Conservation (phyloP, 352 stramenopile species). For the Globisporangium nunn region DNA sequence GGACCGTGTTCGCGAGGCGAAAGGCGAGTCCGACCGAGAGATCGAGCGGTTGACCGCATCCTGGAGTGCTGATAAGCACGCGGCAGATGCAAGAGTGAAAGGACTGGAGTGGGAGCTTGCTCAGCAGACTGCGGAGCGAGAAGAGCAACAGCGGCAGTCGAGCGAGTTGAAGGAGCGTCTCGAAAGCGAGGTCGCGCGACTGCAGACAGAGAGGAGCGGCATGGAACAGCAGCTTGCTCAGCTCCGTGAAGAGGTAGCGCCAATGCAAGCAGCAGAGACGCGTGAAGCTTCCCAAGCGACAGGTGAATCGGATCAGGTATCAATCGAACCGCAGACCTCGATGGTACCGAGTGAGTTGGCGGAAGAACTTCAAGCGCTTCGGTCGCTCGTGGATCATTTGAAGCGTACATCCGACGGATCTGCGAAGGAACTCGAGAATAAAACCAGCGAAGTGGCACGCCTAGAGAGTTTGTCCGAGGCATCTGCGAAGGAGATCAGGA, state of each 20-base stretch:
- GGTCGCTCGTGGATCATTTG: no score
- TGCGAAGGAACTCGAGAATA: no score
- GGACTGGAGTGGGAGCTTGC: conserved; percentile 48
- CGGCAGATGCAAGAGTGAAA: not conserved
- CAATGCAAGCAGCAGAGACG: no score
- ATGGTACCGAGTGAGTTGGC: not conserved
- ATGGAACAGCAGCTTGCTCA: not conserved
- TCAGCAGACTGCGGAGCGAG: conserved; percentile 42
- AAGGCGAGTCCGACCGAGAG: conserved; percentile 3
- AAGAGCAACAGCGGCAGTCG: conserved; percentile 33
- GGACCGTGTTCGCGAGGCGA: not conserved
- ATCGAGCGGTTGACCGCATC: not conserved
- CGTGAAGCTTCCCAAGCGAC: no score
- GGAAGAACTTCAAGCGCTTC: no score
- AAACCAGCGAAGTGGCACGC: no score
- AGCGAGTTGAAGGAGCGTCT: not conserved
- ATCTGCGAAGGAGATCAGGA: no score
- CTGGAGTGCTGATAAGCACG: not conserved
- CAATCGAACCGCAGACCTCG: no score
- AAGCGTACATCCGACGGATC: no score
- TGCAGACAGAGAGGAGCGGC: not conserved
- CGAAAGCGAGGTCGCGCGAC: not conserved
- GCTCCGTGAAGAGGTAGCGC: no score
- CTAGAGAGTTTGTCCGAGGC: no score
- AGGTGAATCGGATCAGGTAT: no score